Conservation (phyloP, 108 stramenopile species). For the Mayamaea pseudoterrestris region DNA sequence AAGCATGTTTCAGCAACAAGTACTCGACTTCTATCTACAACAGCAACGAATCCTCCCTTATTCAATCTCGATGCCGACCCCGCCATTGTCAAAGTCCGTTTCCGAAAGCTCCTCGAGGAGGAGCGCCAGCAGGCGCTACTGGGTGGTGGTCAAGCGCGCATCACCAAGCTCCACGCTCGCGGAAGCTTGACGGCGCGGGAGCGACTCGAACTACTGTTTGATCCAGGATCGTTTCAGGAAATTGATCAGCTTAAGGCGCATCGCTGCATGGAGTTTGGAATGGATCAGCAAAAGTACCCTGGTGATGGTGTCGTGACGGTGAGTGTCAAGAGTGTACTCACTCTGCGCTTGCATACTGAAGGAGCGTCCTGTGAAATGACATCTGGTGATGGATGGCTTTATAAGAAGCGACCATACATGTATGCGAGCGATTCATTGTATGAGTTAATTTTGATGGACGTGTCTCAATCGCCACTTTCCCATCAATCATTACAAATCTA, state of each 20-base stretch:
- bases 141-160: conserved; percentile 82
- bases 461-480: no score
- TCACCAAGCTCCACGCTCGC: conserved; percentile 78
- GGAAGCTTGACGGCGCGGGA: conserved; percentile 98
- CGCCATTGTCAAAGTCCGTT: conserved; percentile 57
- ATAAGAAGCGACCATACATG: no score
- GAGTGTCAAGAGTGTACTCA: not conserved
- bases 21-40: no score
- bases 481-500: no score
- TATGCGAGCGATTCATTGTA: no score
- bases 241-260: conserved; percentile 92
- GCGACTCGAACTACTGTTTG: conserved; percentile 84
- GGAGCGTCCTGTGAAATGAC: no score
- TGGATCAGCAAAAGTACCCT: conserved; percentile 70
- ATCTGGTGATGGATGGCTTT: no score
- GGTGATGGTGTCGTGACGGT: conserved; percentile 95
- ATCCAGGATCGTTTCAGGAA: conserved; percentile 86
- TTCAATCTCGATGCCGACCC: conserved; percentile 22
- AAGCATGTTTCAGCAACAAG: no score
- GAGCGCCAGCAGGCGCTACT: conserved; percentile 47
- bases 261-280: conserved; percentile 96
- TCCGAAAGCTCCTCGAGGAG: conserved; percentile 53
- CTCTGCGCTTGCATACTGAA: not conserved
- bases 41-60: no score
- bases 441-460: no score